Conservation (phyloP, 768 basidiomycete genomes). For the Russula sp. region DNA sequence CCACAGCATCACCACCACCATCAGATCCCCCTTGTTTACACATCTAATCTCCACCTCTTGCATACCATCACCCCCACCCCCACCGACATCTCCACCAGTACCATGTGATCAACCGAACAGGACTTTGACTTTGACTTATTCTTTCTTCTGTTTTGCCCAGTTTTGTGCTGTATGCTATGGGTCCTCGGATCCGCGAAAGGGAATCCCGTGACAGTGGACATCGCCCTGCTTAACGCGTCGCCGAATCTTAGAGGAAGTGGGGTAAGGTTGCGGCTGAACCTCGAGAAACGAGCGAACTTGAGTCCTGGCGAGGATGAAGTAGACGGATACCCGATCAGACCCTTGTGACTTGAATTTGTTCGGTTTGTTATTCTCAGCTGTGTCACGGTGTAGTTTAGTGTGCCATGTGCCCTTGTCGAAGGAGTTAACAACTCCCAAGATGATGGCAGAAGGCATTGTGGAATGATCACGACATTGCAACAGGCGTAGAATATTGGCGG, state of each 20-base stretch:
- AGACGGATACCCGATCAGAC: background rate
- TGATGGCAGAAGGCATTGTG: too few species aligned
- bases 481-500: too few species aligned
- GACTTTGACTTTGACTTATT: background rate
- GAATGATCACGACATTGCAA: too few species aligned
- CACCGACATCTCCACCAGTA: background rate
- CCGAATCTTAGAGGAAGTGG: background rate
- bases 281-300: too few species aligned
- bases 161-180: slow-evolving; percentile 14
- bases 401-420: too few species aligned
- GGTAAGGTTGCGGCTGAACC: background rate
- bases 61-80: background rate
- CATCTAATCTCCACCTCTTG: background rate
- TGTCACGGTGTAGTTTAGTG: too few species aligned
- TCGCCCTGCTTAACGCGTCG: background rate
- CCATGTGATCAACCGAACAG: background rate
- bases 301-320: too few species aligned
- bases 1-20: background rate
- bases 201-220: background rate
- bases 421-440: too few species aligned
- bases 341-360: too few species aligned
- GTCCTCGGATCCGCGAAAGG: background rate
- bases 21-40: background rate
- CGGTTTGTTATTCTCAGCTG: too few species aligned
- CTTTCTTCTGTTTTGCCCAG: background rate